Conservation (phyloP, 805 yeast species). For the Yamadazyma nakazawae region DNA sequence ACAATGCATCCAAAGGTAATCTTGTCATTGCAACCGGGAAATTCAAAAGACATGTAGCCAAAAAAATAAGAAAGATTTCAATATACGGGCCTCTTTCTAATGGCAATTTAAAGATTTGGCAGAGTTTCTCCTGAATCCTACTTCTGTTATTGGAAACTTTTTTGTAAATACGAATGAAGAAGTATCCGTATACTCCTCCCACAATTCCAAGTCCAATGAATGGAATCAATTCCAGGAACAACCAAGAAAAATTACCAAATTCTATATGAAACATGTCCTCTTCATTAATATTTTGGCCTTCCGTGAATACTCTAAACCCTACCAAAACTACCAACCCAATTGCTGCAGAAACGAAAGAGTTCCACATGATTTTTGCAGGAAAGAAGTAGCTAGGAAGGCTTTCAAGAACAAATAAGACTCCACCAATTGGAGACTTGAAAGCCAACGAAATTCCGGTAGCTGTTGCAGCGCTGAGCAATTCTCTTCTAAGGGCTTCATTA, state of each 20-base stretch:
- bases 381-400: constrained; percentile 61
- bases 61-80: constrained; percentile 49
- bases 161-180: constrained; percentile 48
- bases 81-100: constrained; percentile 27
- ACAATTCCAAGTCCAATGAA: constrained; percentile 65
- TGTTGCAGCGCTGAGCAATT: constrained; percentile 66
- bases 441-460: constrained; percentile 86
- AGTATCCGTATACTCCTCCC: constrained; percentile 67
- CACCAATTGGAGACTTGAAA: constrained; percentile 85
- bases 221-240: constrained; percentile 65
- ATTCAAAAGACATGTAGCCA: constrained; percentile 51
- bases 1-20: constrained; percentile 52
- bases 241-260: constrained; percentile 69
- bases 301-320: constrained; percentile 38
- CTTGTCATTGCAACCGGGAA: constrained; percentile 55
- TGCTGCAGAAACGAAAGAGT: constrained; percentile 76
- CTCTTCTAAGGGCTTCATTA: constrained; percentile 63
- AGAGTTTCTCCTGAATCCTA: constrained; percentile 20
- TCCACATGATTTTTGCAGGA: constrained; percentile 72
- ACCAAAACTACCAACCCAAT: constrained; percentile 59
- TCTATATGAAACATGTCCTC: constrained; percentile 59
- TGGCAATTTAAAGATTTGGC: constrained; percentile 17
- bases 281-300: constrained; percentile 40
- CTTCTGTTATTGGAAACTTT: constrained; percentile 32
- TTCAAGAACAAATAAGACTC: constrained; percentile 75